Conservation (phyloP, 331 rosid species). For the Arachis monticola region DNA sequence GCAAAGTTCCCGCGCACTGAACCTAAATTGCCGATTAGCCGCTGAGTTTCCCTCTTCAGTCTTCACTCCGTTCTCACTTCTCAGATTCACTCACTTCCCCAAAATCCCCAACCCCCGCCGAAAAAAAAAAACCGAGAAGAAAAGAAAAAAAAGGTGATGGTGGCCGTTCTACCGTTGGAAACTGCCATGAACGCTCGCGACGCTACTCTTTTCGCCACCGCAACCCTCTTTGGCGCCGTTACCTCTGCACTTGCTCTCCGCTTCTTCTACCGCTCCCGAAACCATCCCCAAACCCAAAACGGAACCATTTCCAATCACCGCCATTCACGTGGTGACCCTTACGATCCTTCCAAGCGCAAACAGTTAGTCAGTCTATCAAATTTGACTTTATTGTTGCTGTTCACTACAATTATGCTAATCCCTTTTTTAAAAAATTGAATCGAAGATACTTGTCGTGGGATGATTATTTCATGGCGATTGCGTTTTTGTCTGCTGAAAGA, state of each 20-base stretch:
- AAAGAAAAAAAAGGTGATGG: too few species aligned
- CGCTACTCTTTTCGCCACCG: constrained; percentile 57
- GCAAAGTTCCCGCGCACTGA: constrained; percentile 29
- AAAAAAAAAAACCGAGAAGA: too few species aligned
- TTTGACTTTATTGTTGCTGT: neutral
- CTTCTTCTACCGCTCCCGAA: constrained; percentile 55
- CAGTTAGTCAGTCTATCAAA: constrained; percentile 47
- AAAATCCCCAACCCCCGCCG: neutral
- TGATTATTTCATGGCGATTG: constrained; percentile 97
- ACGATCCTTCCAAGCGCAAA: constrained; percentile 79
- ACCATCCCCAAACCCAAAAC: constrained; percentile 39
- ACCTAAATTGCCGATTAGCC: neutral
- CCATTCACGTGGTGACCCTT: constrained; percentile 55
- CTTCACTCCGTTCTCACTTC: neutral
- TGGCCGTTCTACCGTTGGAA: neutral
- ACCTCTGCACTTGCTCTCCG: constrained; percentile 69
- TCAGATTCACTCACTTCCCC: neutral
- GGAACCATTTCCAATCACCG: constrained; percentile 43
- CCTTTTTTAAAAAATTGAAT: neutral
- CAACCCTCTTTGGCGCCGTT: constrained; percentile 67
- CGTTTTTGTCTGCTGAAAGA: constrained; percentile 95
- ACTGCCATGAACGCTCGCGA: constrained; percentile 71
- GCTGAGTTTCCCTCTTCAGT: constrained; percentile 34
- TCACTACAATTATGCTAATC: neutral
- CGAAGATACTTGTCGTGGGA: constrained; percentile 87